Evolutionary conservation across 1,139 yeast species (phyloP).

Genomic region (Yamadazyma triangularis): DNA sequence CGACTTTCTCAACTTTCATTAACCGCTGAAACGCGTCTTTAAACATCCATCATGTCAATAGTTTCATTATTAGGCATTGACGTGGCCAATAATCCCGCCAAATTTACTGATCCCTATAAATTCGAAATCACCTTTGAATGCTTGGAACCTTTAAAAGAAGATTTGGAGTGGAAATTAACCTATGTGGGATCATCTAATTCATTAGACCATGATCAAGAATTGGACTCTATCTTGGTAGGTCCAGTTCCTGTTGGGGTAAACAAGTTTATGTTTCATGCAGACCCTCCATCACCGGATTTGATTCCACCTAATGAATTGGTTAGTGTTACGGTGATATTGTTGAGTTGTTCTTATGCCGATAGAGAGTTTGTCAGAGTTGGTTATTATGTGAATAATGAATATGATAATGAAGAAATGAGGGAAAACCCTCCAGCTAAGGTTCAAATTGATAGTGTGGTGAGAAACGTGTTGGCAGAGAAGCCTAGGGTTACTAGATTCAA

Average conservation of each 20-base stretch:
- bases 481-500: constrained; percentile 96
- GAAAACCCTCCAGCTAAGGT: constrained; percentile 94
- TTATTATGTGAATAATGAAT: constrained; percentile 94
- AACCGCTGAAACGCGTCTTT: too few relatives aligned
- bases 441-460: constrained; percentile 88
- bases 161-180: constrained; percentile 94
- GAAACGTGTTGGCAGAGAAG: constrained; percentile 93
- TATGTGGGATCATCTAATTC: constrained; percentile 95
- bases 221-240: constrained; percentile 92
- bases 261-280: constrained; percentile 88
- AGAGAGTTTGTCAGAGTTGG: constrained; percentile 96
- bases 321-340: constrained; percentile 85
- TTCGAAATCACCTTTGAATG: constrained; percentile 97
- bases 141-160: constrained; percentile 86
- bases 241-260: constrained; percentile 98
- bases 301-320: constrained; percentile 96
- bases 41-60: too few relatives aligned
- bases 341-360: constrained; percentile 90
- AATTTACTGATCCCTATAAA: constrained; percentile 88
- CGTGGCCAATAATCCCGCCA: constrained; percentile 92
- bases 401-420: constrained; percentile 86
- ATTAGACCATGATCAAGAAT: constrained; percentile 91
- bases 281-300: constrained; percentile 92
- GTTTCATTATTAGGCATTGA: constrained; percentile 90
- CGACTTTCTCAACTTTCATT: too few relatives aligned